phyloP scores from a whole-genome alignment of 306 rosid species.

The Lotus japonicus region DNA sequence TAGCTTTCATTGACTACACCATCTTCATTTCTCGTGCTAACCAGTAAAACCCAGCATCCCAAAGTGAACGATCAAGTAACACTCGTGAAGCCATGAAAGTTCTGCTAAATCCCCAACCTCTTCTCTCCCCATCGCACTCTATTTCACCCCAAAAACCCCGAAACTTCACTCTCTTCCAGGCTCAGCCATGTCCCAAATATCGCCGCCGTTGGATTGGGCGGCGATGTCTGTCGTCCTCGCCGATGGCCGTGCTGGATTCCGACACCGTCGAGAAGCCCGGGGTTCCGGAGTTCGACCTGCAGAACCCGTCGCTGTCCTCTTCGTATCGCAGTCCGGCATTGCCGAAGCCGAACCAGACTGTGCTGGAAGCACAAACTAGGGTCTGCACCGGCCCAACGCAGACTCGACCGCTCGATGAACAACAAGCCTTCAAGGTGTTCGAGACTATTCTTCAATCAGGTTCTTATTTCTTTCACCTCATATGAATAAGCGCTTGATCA shows the following conservation, averaged over 20 bases:
- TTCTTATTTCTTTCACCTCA: slow-evolving; percentile 4
- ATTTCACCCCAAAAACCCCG: slow-evolving; percentile 19
- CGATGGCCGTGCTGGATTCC: slow-evolving; percentile 43
- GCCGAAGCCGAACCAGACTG: slow-evolving; percentile 68
- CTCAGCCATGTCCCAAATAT: slow-evolving; percentile 22
- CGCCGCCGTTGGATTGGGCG: slow-evolving; percentile 24
- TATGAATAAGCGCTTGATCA: neutral
- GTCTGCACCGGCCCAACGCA: slow-evolving; percentile 95
- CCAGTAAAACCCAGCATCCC: neutral
- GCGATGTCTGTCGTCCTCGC: slow-evolving; percentile 20
- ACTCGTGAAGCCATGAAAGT: slow-evolving; percentile 47
- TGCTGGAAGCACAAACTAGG: slow-evolving; percentile 84
- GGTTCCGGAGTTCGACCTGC: slow-evolving; percentile 44
- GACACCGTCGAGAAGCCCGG: slow-evolving; percentile 50
- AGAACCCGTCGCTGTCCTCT: slow-evolving; percentile 67
- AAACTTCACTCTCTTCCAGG: slow-evolving; percentile 16
- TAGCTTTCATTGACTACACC: neutral
- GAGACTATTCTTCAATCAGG: slow-evolving; percentile 86
- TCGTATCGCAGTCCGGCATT: slow-evolving; percentile 55
- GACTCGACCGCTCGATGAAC: slow-evolving; percentile 74
- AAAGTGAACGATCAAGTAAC: neutral
- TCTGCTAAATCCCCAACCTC: slow-evolving; percentile 38
- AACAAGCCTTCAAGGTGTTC: slow-evolving; percentile 77
- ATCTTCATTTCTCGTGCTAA: neutral
- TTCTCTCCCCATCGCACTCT: slow-evolving; percentile 27